Conservation (phyloP, 192 early-diverging fungal species). For the Lunasporangiospora selenospora region DNA sequence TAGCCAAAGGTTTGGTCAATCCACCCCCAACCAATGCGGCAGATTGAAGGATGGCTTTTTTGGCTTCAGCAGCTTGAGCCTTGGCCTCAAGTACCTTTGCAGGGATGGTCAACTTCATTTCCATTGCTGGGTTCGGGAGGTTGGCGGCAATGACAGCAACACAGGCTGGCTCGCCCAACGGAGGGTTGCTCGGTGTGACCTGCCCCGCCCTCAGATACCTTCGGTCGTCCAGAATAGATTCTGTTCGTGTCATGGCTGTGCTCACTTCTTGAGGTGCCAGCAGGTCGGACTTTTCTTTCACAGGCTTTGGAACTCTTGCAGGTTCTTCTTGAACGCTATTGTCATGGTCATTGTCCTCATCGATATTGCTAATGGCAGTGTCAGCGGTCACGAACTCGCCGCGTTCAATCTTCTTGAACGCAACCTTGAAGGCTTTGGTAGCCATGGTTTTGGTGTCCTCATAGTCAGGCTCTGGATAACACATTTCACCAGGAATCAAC, state of each 20-base stretch:
- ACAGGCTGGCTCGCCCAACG: conserved; percentile 24
- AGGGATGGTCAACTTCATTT: conserved; percentile 35
- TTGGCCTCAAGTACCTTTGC: conserved; percentile 35
- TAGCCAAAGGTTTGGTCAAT: conserved; percentile 5
- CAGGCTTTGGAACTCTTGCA: neutral
- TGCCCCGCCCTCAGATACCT: conserved; percentile 31
- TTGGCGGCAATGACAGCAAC: conserved; percentile 38
- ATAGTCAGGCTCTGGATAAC: conserved; percentile 19
- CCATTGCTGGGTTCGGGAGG: conserved; percentile 29
- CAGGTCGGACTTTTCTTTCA: neutral
- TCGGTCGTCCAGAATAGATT: conserved; percentile 37
- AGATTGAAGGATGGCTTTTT: conserved; percentile 17
- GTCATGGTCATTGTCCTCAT: no score
- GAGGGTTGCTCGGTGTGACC: conserved; percentile 33
- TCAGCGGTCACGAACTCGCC: conserved; percentile 18
- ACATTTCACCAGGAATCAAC: conserved; percentile 36
- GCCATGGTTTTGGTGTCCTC: conserved; percentile 15
- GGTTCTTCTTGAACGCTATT: neutral
- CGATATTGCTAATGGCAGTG: neutral
- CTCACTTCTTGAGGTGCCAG: neutral
- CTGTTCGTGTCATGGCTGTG: conserved; percentile 39
- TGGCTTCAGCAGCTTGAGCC: conserved; percentile 20
- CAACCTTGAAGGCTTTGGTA: conserved; percentile 8
- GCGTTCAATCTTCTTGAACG: conserved; percentile 13
- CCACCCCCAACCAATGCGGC: no score